Base-by-base conservation (phyloP, 1,284 basidiomycete genomes). In the Irpex rosettiformis region DNA sequence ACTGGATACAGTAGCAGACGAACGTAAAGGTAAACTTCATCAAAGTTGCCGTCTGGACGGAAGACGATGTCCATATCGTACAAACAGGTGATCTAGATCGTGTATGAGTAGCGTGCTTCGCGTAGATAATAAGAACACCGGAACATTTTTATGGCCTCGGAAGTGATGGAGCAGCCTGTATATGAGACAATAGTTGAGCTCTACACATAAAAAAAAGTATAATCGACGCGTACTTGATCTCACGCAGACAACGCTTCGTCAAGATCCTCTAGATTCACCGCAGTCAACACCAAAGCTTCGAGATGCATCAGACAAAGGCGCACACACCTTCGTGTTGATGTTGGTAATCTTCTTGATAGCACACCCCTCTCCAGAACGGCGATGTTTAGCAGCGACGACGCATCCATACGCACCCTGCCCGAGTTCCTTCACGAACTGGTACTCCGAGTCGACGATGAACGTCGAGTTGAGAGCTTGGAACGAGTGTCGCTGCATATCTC, bases 271-370 rank as follows among this genome's bases (percentile, higher is more conserved):
- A 59, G 11, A 61, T n/a, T 24, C n/a, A n/a, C n/a, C 11, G 1
- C 10, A 1, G 24, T 29, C 11, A 27, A 25, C 25, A 25, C 13
- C 18, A 13, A 28, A 29, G 13, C 48, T 51, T 22, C 21, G 24
- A 8, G 13, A 7, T 51, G 48, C 16, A 16, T 28, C 22, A 16
- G 13, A 47, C 22, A 5, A 13, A n/a, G 49, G 27, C 16, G n/a
- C 4, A 63, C 75, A 53, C 62, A 85, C 90, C 83, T 98, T 98
- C 55, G 92, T 95, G 73, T 96, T 96, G 70, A 98, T 95, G 71
- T 96, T 97, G 58, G 95, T 97, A 71, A 98, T 96, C 81, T 96
- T 96, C 81, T 96, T 96, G 77, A 96, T 94, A 66, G 95, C 96
- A 66, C 94, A 91, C 27, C 92, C 92, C 72, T 96, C 94, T 33